These are phyloP conservation scores for Nakazawaea ishiwadae DNA, from an alignment of 805 yeast genomes.

Conservation along the genomic window DNA sequence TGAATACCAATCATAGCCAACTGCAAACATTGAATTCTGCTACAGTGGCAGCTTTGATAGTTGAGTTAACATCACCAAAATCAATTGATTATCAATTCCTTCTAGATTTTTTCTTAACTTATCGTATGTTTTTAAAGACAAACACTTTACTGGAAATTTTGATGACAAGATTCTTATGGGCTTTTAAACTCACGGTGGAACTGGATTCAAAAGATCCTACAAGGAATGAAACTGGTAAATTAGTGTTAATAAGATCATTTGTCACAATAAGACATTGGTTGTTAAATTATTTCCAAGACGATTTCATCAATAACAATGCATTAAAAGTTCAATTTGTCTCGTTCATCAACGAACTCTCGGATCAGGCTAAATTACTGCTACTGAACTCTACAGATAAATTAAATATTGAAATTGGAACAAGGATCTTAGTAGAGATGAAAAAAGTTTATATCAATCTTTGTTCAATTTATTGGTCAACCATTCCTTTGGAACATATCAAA, in stretches of 20 bases:
- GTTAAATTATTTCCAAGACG: constrained; percentile 80
- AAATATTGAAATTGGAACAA: constrained; percentile 16
- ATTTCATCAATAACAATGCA: constrained; percentile 54
- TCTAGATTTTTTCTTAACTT: constrained; percentile 84
- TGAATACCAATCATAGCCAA: not conserved
- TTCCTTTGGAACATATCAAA: constrained; percentile 19
- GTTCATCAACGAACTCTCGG: constrained; percentile 35
- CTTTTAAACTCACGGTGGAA: constrained; percentile 34
- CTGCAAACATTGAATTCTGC: constrained; percentile 16
- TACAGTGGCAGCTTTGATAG: constrained; percentile 39
- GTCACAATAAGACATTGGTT: constrained; percentile 89
- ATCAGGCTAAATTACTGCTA: not conserved
- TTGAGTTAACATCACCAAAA: constrained; percentile 66
- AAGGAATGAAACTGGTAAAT: constrained; percentile 46
- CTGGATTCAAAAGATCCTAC: constrained; percentile 15
- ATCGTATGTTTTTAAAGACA: constrained; percentile 63
- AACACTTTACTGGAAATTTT: constrained; percentile 55
- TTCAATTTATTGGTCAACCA: constrained; percentile 27
- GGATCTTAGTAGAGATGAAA: constrained; percentile 28
- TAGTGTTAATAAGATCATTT: constrained; percentile 75
- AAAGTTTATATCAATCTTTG: constrained; percentile 27
- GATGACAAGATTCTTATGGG: constrained; percentile 68
- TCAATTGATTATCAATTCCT: constrained; percentile 71
- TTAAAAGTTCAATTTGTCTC: constrained; percentile 40
- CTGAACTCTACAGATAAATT: not conserved